These are phyloP conservation scores for Selenicereus undatus DNA, from an alignment of 148 eudicot genomes.

Conservation along the genomic window DNA sequence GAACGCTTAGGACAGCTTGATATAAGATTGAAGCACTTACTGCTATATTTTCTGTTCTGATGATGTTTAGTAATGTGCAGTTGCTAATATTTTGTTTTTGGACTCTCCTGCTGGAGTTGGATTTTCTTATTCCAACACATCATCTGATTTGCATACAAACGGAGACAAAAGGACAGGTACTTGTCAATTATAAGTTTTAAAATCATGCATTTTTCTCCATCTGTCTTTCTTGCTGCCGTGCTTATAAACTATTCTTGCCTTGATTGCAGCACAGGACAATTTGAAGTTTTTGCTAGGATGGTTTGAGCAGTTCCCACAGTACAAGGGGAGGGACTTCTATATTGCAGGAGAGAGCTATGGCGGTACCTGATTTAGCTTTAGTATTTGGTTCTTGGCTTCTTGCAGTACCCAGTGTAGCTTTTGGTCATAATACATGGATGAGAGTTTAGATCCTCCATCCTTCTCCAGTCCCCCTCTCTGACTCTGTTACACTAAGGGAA, in stretches of 20 bases:
- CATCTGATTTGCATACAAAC: slow-evolving; percentile 61
- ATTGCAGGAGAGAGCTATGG: slow-evolving; percentile 91
- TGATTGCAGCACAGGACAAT: slow-evolving; percentile 66
- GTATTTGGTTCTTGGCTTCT: background rate
- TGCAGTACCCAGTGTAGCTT: background rate
- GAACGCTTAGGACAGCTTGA: too few species aligned
- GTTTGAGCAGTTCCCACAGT: slow-evolving; percentile 90
- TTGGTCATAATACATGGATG: background rate
- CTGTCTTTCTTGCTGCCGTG: background rate
- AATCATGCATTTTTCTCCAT: background rate
- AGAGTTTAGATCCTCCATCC: background rate
- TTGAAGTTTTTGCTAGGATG: slow-evolving; percentile 61
- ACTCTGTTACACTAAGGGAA: background rate
- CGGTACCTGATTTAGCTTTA: slow-evolving; percentile 37
- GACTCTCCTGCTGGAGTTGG: slow-evolving; percentile 98
- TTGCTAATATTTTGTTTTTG: slow-evolving; percentile 76
- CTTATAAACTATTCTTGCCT: slow-evolving; percentile 7
- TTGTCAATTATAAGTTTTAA: background rate
- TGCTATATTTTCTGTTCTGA: slow-evolving; percentile 11
- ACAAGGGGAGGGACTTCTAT: slow-evolving; percentile 81
- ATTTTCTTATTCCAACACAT: slow-evolving; percentile 81
- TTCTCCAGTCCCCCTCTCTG: background rate
- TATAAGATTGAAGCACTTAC: background rate
- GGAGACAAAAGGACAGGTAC: slow-evolving; percentile 93
- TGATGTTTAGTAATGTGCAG: slow-evolving; percentile 42